These are phyloP conservation scores for Didymella keratinophila DNA, from an alignment of 2,329 filamentous ascomycete species.

Conservation along the genomic window DNA sequence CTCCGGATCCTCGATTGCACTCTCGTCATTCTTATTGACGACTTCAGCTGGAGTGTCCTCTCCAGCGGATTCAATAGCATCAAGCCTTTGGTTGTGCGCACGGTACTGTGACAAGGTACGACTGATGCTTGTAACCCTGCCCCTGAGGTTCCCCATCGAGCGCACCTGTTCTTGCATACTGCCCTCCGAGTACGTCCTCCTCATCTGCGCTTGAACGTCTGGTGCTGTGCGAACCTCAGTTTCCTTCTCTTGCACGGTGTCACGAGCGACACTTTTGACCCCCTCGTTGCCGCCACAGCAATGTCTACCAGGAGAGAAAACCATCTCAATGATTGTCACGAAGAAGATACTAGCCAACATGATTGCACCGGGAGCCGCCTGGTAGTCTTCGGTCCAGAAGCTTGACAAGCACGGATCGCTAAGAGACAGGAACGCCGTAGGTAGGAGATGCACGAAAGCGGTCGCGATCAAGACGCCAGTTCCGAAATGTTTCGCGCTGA, in stretches of 20 bases:
- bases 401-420: constrained; percentile 61
- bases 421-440: constrained; percentile 63
- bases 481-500: constrained; percentile 64
- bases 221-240: constrained; percentile 3
- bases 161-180: constrained; percentile 37
- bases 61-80: constrained; percentile 55
- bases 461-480: constrained; percentile 85
- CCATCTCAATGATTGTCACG: constrained; percentile 69
- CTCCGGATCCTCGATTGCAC: constrained; percentile 35
- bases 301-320: constrained; percentile 64
- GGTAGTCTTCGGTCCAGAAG: constrained; percentile 65
- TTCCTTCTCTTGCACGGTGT: constrained; percentile 17
- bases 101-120: constrained; percentile 42
- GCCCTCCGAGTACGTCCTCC: constrained; percentile 32
- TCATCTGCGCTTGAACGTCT: constrained; percentile 19
- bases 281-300: constrained; percentile 62
- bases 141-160: constrained; percentile 34
- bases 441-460: constrained; percentile 78
- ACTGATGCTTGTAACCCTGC: constrained; percentile 39
- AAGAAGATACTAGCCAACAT: constrained; percentile 68
- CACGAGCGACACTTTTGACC: constrained; percentile 31
- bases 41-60: constrained; percentile 48
- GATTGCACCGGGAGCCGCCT: constrained; percentile 68
- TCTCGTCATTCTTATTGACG: constrained; percentile 31
- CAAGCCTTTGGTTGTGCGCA: constrained; percentile 34